phyloP scores from a whole-genome alignment of 345 rosid genomes.

The Syzygium grande region DNA sequence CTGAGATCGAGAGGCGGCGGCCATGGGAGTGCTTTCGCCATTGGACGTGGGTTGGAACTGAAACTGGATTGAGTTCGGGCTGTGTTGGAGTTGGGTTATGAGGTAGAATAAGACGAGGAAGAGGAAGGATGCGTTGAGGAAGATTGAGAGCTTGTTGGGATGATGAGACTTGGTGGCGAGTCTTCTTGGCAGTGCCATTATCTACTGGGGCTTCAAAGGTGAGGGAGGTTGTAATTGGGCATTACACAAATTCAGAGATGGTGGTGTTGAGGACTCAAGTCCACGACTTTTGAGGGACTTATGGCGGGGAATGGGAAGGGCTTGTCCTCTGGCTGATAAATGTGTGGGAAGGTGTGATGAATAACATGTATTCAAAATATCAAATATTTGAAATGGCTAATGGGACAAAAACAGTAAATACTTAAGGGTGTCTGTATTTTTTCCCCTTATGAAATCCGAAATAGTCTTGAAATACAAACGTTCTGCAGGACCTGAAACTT shows the following conservation, averaged over 20 bases:
- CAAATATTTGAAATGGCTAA: background rate
- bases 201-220: too few relatives aligned
- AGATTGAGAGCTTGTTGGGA: slow-evolving; percentile 5
- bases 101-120: slow-evolving; percentile 28
- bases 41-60: background rate
- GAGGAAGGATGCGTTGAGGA: slow-evolving; percentile 47
- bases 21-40: background rate
- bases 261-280: slow-evolving; percentile 1
- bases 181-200: background rate
- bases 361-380: background rate
- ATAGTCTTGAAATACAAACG: background rate
- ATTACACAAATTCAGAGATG: background rate
- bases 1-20: background rate
- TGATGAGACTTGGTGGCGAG: slow-evolving; percentile 13
- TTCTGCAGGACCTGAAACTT: background rate
- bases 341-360: background rate
- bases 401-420: background rate
- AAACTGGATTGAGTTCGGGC: background rate
- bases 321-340: background rate
- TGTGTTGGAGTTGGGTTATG: slow-evolving; percentile 7
- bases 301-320: slow-evolving; percentile 4
- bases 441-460: background rate
- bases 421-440: background rate
- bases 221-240: background rate
- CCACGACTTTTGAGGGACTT: slow-evolving; percentile 9